Percentiles rank a stretch among this genome's conserved stretches.
phyloP scores from a whole-genome alignment of 2,329 filamentous ascomycete species.

The Huntiella bhutanensis region DNA sequence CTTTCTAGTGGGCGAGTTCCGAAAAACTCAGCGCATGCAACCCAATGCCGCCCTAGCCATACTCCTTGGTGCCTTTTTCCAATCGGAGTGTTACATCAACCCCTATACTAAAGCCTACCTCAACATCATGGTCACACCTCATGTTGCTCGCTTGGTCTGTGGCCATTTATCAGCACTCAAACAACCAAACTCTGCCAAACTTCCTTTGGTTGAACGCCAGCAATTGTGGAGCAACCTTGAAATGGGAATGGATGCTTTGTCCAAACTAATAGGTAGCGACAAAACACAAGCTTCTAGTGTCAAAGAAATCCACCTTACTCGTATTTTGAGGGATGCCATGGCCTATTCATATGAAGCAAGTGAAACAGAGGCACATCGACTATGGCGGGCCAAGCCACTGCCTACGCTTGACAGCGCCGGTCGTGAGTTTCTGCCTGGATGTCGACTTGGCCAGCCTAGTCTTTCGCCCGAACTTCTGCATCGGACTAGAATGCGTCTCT shows the following conservation, averaged over 20 bases:
- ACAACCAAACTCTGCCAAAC: background rate
- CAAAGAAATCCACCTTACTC: no score
- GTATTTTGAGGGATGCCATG: no score
- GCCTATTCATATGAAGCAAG: no score
- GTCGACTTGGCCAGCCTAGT: no score
- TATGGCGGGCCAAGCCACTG: no score
- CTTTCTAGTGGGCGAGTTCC: background rate
- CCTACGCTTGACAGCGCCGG: no score
- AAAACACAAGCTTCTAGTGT: no score
- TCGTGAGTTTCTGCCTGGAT: no score
- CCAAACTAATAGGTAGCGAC: no score
- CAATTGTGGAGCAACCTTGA: no score
- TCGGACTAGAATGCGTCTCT: conserved; percentile 49
- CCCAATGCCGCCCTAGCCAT: background rate
- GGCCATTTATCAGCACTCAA: background rate
- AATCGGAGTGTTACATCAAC: background rate
- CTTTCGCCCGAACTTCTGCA: background rate
- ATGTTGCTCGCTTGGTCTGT: background rate
- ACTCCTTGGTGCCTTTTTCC: background rate
- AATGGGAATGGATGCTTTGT: no score
- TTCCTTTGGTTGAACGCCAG: background rate
- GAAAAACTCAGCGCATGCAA: background rate
- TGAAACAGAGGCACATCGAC: no score
- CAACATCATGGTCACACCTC: background rate
- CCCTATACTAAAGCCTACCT: background rate